Evolutionary conservation across 1,284 basidiomycete species (phyloP).

Genomic region (Pseudozyma hubeiensis): DNA sequence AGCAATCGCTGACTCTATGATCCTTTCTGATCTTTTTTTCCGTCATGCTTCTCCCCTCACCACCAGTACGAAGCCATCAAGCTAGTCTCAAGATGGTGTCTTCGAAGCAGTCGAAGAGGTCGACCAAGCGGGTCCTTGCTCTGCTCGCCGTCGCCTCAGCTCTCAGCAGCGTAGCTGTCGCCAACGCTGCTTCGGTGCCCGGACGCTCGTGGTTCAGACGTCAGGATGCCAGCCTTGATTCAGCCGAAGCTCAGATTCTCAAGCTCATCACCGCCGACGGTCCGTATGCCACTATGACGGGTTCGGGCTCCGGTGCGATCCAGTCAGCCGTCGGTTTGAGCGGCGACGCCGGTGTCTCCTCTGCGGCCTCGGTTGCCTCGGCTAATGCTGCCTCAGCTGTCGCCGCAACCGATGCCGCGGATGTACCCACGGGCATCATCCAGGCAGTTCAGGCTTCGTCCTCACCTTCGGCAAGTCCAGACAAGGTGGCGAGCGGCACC

Average conservation of each 20-base stretch:
- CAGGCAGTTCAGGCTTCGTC: conserved; percentile 25
- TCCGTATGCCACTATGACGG: conserved; percentile 33
- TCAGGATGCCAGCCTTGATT: conserved; percentile 4
- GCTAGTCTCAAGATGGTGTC: not conserved
- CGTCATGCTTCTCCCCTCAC: too few species aligned
- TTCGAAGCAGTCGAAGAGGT: not conserved
- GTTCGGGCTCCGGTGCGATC: conserved; percentile 21
- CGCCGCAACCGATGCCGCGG: not conserved
- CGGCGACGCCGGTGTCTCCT: conserved; percentile 16
- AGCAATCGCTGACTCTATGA: too few species aligned
- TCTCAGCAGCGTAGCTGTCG: not conserved
- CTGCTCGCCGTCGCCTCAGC: conserved; percentile 20
- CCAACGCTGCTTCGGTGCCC: conserved; percentile 11
- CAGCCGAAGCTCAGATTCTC: conserved; percentile 14
- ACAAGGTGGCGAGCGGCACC: conserved; percentile 28
- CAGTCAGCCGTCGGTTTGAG: conserved; percentile 35
- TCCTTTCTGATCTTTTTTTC: too few species aligned
- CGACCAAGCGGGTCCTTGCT: conserved; percentile 7
- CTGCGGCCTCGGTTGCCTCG: conserved; percentile 2
- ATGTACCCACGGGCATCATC: not conserved
- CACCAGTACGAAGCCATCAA: not conserved
- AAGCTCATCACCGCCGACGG: conserved; percentile 39
- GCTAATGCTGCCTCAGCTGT: conserved; percentile 1
- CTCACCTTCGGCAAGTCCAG: conserved; percentile 4
- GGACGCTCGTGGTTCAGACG: conserved; percentile 26